Base-by-base conservation (phyloP, 345 rosid species). In the Lepidium sativum region DNA sequence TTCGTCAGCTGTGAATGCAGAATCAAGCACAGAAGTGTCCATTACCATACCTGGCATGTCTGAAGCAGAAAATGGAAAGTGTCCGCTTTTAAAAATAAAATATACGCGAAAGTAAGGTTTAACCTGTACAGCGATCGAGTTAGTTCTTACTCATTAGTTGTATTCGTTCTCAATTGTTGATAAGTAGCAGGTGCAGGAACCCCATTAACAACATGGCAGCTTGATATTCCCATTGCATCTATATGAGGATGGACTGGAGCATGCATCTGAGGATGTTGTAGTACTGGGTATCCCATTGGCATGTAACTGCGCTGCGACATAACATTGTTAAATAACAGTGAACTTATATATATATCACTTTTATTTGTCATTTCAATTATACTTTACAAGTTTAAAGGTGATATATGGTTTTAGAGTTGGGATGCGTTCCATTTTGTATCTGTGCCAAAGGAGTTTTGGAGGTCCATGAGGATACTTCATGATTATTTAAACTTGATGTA, bases 141-240 rank as follows among this genome's bases (percentile, higher is more conserved):
- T 63, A 52, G 44, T 73, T 77, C 97, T 85, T 75, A 90, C 99
- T 83, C 91, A 64, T 84, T 86, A 16, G 81, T 81, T 20, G 91
- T 86, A 75, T 85, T 88, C 83, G 88, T 78, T 65, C 79, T 84
- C 75, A 84, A 76, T 9, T 91, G 88, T 45, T 90, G 99, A 70
- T 77, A 94, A 72, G 84, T 88, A 21, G 81, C 84, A 47, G 95
- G 89, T 25, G 95, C 97, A 69, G 99, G 99, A 56, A 94, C 91
- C 69, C 99, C 97, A 73, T 90, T 94, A 53, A 90, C 99, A 35
- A 88, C 92, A 78, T 88, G 99, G 73, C 91, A 94, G 78, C 96
- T 86, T 56, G 99, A 88, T 35, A 94, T 79, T 70, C 97, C 80
- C 89, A 94, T 78, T n/a, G 95, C 56, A 27, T 90, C 86, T 9